These are phyloP conservation scores for Begonia fuchsioides DNA, from an alignment of 306 rosid species.

Conservation along the genomic window DNA sequence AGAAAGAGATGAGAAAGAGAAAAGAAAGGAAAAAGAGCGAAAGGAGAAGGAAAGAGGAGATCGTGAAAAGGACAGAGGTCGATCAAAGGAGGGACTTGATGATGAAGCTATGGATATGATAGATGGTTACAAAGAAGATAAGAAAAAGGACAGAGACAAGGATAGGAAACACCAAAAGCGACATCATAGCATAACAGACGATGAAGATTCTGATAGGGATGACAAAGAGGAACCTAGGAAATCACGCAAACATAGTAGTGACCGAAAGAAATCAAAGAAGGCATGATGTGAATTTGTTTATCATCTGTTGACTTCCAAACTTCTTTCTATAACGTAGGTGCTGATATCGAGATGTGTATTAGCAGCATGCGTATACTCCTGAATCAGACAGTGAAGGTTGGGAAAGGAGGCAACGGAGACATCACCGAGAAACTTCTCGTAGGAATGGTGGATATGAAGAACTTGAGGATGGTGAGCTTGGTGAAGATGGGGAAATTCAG, in stretches of 20 bases:
- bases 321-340: neutral
- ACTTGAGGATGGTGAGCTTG: conserved; percentile 97
- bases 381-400: conserved; percentile 77
- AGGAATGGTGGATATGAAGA: conserved; percentile 59
- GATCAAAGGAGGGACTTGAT: conserved; percentile 81
- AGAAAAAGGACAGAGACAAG: conserved; percentile 80
- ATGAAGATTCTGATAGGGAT: conserved; percentile 69
- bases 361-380: conserved; percentile 84
- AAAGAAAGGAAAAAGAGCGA: conserved; percentile 29
- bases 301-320: neutral
- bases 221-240: conserved; percentile 90
- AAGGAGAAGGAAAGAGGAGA: conserved; percentile 66
- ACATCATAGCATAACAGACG: conserved; percentile 71
- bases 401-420: conserved; percentile 83
- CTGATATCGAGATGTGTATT: conserved; percentile 8
- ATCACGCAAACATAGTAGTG: conserved; percentile 76
- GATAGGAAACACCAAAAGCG: conserved; percentile 91
- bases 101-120: conserved; percentile 48
- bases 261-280: conserved; percentile 83
- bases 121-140: conserved; percentile 77
- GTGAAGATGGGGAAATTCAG: conserved; percentile 72
- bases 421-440: conserved; percentile 60
- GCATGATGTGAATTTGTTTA: conserved; percentile 20
- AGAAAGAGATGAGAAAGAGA: conserved; percentile 77
- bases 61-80: conserved; percentile 72